Conservation (phyloP, 257 asterid species). For the Capsicum pubescens region DNA sequence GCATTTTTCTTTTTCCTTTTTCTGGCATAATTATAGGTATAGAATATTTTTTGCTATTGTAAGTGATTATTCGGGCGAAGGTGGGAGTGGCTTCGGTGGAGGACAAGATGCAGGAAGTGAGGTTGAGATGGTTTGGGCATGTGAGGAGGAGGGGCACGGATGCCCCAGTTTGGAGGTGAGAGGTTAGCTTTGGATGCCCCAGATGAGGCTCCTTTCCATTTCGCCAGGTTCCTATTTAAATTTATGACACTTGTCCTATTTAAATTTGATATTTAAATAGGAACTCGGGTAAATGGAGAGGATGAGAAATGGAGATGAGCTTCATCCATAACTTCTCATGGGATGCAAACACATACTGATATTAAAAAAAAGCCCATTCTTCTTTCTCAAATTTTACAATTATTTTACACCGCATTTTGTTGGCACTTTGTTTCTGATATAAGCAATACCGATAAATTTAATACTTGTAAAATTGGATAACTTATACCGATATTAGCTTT, state of each 20-base stretch:
- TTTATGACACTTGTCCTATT: too few relatives aligned
- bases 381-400: slow-evolving; percentile 11
- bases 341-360: background rate
- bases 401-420: background rate
- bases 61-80: background rate
- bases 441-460: background rate
- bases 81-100: too few relatives aligned
- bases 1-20: background rate
- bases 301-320: too few relatives aligned
- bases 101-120: too few relatives aligned
- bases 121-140: too few relatives aligned
- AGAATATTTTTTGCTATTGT: background rate
- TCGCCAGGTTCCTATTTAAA: too few relatives aligned
- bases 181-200: too few relatives aligned
- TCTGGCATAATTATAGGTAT: background rate
- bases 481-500: background rate
- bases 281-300: too few relatives aligned
- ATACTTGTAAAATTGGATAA: background rate
- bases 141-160: too few relatives aligned
- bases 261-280: too few relatives aligned
- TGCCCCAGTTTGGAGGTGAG: too few relatives aligned
- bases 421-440: background rate
- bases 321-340: background rate
- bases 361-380: background rate
- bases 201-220: too few relatives aligned